Base-by-base conservation (phyloP, 257 asterid species). In the Plantago ovata region DNA sequence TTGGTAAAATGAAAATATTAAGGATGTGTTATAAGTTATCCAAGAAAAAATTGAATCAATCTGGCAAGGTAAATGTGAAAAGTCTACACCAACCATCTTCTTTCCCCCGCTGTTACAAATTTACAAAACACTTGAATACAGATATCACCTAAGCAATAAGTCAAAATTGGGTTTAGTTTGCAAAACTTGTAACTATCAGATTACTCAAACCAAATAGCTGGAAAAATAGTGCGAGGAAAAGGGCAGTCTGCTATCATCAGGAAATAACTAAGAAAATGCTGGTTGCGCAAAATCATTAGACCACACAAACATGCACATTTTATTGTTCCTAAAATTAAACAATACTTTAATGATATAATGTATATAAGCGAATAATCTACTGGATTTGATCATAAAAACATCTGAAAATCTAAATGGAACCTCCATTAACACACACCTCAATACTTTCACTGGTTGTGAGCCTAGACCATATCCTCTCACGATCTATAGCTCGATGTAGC, bases 381-480 rank as follows among this genome's bases (percentile, higher is more conserved):
- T 50, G 36, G 49, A 53, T 44, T 51, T 47, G 55, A 63, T 56
- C 64, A 69, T 50, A 40, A 42, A 63, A 70, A 47, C 46, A 49
- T 56, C 55, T 45, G 61, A 66, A 46, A 24, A 22, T 44, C 2
- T 53, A 38, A 63, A 49, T 14, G 58, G 28, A 58, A 61, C 33
- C n/a, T n/a, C n/a, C n/a, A n/a, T 68, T 54, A 46, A 53, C 32
- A 55, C 78, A 69, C 53, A 93, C 99, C 99, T 93, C 99, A 71
- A 93, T 89, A 58, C 96, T 93, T 81, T 89, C 99, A 56, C 75
- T 72, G 50, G 97, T 86, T 20, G 99, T 89, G 75, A 89, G 92
- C 64, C 94, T 86, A 69, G 96, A 89, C 97, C 99, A 93, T 72
- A 93, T 93, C 79, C 89, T 84, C 86, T 93, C 99, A 70, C 96